phyloP scores from a whole-genome alignment of 306 rosid species.

The Vigna radiata region DNA sequence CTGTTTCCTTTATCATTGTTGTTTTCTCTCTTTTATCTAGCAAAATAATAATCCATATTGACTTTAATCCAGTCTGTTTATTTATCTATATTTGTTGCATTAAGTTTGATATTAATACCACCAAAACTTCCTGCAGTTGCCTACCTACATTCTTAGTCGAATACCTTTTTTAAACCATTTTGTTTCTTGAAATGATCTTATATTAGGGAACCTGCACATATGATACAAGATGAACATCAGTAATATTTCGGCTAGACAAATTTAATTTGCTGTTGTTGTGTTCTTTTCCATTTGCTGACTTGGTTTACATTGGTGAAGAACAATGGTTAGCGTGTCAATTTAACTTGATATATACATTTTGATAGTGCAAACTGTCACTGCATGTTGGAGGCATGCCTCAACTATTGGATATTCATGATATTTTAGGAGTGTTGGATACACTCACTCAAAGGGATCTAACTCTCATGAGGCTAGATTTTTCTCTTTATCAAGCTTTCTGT shows the following conservation, averaged over 20 bases:
- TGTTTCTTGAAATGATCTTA: slow-evolving; percentile 1
- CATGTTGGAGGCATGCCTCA: slow-evolving; percentile 27
- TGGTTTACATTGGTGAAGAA: slow-evolving; percentile 11
- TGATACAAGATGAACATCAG: slow-evolving; percentile 20
- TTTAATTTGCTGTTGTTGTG: background rate
- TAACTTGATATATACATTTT: slow-evolving; percentile 28
- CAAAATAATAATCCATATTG: slow-evolving; percentile 24
- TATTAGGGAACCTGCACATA: slow-evolving; percentile 19
- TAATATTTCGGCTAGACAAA: background rate
- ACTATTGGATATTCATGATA: slow-evolving; percentile 25
- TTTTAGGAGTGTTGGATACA: slow-evolving; percentile 22
- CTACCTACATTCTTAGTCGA: background rate
- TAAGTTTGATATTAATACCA: background rate
- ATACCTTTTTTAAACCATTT: background rate
- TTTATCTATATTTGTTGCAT: background rate
- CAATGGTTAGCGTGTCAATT: slow-evolving; percentile 23
- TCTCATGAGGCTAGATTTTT: too few species aligned
- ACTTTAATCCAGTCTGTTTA: background rate
- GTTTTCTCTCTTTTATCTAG: slow-evolving; percentile 16
- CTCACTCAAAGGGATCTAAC: too few species aligned
- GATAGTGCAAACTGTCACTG: slow-evolving; percentile 26
- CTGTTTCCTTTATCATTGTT: slow-evolving; percentile 15
- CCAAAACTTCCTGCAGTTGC: background rate
- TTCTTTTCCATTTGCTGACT: slow-evolving; percentile 23
- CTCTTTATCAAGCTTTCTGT: too few species aligned